Conservation (phyloP, 345 rosid genomes). For the Nephelium lappaceum region DNA sequence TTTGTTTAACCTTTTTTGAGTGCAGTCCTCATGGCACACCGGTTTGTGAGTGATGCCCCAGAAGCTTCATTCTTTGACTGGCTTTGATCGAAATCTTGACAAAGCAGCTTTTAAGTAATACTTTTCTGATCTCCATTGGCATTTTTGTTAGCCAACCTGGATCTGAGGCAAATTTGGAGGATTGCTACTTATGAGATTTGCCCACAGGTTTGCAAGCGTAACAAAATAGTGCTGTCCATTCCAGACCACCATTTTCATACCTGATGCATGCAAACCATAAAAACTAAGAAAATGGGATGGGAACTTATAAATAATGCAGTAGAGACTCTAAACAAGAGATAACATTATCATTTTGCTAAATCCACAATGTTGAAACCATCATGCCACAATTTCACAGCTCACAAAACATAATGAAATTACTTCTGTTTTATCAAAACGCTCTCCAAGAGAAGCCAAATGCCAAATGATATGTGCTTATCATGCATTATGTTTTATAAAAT, state of each 20-base stretch:
- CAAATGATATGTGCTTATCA: too few relatives aligned
- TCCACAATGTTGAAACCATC: too few relatives aligned
- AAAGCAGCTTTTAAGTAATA: neutral
- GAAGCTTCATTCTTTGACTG: conserved; percentile 15
- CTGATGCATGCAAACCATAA: conserved; percentile 42
- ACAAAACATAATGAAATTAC: too few relatives aligned
- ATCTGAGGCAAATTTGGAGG: conserved; percentile 59
- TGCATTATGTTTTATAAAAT: too few relatives aligned
- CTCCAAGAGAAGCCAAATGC: too few relatives aligned
- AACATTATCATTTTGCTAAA: too few relatives aligned
- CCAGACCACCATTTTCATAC: conserved; percentile 66
- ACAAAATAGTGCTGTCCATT: conserved; percentile 57
- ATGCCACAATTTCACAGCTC: too few relatives aligned
- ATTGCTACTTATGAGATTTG: conserved; percentile 54
- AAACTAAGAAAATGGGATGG: conserved; percentile 6
- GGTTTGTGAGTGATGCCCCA: conserved; percentile 1
- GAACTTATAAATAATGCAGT: neutral
- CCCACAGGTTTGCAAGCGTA: conserved; percentile 83
- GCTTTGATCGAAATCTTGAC: neutral
- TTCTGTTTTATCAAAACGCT: too few relatives aligned
- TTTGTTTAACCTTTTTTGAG: neutral
- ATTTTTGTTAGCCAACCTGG: conserved; percentile 23
- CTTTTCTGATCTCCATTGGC: neutral
- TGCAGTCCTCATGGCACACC: neutral
- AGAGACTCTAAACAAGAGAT: neutral